A percentile compares a stretch with the other conserved stretches of the same genome.
These are phyloP conservation scores for Syzygium aqueum DNA, from an alignment of 345 rosid genomes.

Conservation along the genomic window DNA sequence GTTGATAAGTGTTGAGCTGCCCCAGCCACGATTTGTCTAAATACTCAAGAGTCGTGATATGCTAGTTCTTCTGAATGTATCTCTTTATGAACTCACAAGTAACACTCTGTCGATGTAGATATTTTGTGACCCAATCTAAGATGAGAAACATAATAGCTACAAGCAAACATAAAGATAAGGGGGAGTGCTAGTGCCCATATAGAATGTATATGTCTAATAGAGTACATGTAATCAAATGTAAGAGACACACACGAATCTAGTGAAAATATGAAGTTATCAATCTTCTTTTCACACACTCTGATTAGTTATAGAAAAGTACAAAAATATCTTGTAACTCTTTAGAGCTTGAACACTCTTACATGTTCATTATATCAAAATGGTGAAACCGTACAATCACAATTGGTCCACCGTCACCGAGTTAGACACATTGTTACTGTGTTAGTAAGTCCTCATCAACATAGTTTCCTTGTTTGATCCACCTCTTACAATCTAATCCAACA, in stretches of 20 bases:
- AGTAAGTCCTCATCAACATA: not conserved
- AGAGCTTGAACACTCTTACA: not conserved
- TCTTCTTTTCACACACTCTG: not conserved
- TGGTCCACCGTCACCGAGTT: not conserved
- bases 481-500: not conserved
- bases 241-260: not conserved
- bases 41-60: too few relatives aligned
- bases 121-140: too few relatives aligned
- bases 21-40: too few relatives aligned
- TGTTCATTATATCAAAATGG: not conserved
- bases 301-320: not conserved
- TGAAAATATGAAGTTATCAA: not conserved
- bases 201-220: too few relatives aligned
- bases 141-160: too few relatives aligned
- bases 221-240: not conserved
- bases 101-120: too few relatives aligned
- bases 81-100: too few relatives aligned
- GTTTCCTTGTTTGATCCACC: not conserved
- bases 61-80: too few relatives aligned
- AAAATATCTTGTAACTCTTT: not conserved
- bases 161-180: too few relatives aligned
- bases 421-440: not conserved
- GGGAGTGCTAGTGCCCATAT: too few relatives aligned
- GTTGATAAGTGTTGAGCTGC: too few relatives aligned
- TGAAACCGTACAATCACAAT: not conserved